A percentile compares a stretch with the other conserved stretches of the same genome.
phyloP scores from a whole-genome alignment of 257 asterid genomes.

The Salvia hispanica region DNA sequence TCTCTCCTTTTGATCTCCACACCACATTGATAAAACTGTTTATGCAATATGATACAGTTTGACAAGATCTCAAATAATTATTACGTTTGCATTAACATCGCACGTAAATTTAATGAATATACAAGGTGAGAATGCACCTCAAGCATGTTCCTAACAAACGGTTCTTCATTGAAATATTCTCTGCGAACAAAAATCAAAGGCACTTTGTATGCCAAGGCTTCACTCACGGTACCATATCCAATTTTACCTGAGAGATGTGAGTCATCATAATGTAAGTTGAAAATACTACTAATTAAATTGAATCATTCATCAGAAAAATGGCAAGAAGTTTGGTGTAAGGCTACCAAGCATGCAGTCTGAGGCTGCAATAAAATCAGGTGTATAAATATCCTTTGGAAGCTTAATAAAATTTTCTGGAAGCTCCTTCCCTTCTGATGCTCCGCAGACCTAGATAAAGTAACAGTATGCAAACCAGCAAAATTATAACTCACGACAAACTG shows the following conservation, averaged over 20 bases:
- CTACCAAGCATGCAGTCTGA: constrained; percentile 78
- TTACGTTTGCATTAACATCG: neutral
- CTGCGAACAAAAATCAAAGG: constrained; percentile 67
- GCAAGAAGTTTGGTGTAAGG: neutral
- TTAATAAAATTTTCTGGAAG: constrained; percentile 62
- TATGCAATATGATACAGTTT: constrained; percentile 22
- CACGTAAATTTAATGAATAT: constrained; percentile 11
- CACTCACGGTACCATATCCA: constrained; percentile 75
- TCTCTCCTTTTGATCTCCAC: constrained; percentile 81
- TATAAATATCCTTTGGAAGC: constrained; percentile 58
- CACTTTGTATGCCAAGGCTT: constrained; percentile 69
- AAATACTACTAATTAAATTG: neutral
- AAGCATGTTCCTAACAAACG: constrained; percentile 69
- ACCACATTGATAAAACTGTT: constrained; percentile 61
- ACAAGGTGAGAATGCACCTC: constrained; percentile 50
- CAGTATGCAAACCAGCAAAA: constrained; percentile 17
- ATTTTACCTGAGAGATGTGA: constrained; percentile 55
- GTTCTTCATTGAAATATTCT: constrained; percentile 73
- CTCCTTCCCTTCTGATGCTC: constrained; percentile 55
- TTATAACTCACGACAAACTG: constrained; percentile 10
- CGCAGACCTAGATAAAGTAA: constrained; percentile 53
- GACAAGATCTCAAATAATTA: constrained; percentile 13
- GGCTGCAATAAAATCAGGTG: constrained; percentile 71
- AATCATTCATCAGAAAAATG: constrained; percentile 2
- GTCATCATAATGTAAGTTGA: constrained; percentile 14